Base-by-base conservation (phyloP, 169 alveolate genomes). In the Cytauxzoon felis region DNA sequence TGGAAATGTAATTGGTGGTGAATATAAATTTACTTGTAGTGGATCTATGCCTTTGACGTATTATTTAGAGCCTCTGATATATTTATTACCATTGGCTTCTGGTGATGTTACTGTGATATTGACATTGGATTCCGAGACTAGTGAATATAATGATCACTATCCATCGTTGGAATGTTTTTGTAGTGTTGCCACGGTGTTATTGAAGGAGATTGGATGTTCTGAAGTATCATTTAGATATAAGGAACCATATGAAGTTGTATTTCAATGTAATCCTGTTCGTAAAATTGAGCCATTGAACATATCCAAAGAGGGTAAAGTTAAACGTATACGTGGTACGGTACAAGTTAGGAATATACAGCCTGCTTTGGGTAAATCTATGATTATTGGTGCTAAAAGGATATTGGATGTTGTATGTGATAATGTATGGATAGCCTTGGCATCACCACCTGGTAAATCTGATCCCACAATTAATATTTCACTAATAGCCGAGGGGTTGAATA, bases 1-100 rank as follows among this genome's bases (percentile, higher is more conserved):
- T 24, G 86, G 86, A 0, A 70, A 64, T 41, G 33, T 76, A 27
- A 60, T 47, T 5, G 86, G 86, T 0, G 86, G 86, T 13, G 41
- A 42, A 4, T 18, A 59, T 16, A 27, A 24, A 16, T 76, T 76
- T 53, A 34, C 65, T 34, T 76, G 80, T 21, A 42, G 70, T 8
- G 43, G 48, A n/a, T 26, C 32, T 4, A 66, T 54, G 13, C 81
- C 80, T 2, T 45, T 66, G 1, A 57, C 76, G n/a, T 76, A 76
- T 29, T 76, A 64, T 41, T 47, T 76, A 67, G 86, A 76, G 51
- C 86, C 86, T 0, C 47, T 76, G 23, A 62, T 76, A 3, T 65
- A 53, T 24, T 76, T 76, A 19, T 43, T 71, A 9, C 76, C 68
- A 3, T 49, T 76, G 18, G 42, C 81, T n/a, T 65, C 86, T 0